phyloP scores from a whole-genome alignment of 2,329 filamentous ascomycete species.

The Laburnicola sp. region DNA sequence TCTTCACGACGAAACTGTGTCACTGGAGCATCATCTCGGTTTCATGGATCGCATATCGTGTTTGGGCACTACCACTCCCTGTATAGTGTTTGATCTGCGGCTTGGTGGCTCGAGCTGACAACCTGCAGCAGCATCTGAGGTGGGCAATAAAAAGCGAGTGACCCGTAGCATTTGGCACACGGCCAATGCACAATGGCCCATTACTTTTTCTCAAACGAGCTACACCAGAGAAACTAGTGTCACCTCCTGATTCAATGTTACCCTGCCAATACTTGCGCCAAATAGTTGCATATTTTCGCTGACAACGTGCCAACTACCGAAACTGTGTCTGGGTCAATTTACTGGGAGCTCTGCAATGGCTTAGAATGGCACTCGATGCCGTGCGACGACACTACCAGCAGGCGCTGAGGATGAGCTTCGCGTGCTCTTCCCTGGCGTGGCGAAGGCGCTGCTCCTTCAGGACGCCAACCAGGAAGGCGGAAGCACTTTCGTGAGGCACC shows the following conservation, averaged over 20 bases:
- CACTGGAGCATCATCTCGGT: neutral
- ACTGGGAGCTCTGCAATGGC: no score
- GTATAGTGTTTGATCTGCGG: constrained; percentile 14
- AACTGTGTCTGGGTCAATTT: no score
- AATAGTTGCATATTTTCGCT: no score
- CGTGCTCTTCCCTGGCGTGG: neutral
- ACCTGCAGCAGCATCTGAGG: constrained; percentile 21
- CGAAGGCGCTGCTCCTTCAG: neutral
- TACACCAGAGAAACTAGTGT: no score
- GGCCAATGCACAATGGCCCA: neutral
- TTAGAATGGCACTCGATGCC: neutral
- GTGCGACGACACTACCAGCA: neutral
- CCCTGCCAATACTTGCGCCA: no score
- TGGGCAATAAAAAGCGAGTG: constrained; percentile 28
- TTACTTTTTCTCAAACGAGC: constrained; percentile 16
- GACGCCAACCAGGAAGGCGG: neutral
- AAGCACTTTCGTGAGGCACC: neutral
- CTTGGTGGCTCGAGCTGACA: constrained; percentile 12
- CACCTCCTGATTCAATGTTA: neutral
- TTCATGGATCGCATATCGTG: neutral
- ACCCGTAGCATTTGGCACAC: constrained; percentile 12
- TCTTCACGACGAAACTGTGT: neutral
- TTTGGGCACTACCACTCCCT: constrained; percentile 7
- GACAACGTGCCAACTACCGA: no score
- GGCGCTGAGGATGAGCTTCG: constrained; percentile 1